Evolutionary conservation across 176 grass and related monocot species (phyloP).

Genomic region (Triticum urartu): DNA sequence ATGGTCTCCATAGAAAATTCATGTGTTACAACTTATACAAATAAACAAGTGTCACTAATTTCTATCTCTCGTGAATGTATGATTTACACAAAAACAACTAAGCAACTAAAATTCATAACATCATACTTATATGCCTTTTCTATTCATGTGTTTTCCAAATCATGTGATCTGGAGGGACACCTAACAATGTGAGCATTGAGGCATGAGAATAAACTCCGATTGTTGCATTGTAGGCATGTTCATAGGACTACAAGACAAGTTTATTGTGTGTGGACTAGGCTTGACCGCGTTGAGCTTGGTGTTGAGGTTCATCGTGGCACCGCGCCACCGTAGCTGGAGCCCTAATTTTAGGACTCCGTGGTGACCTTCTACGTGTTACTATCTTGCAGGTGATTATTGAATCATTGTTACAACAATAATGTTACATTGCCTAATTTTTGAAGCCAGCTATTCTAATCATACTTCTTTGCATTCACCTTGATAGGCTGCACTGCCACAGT

Average conservation of each 20-base stretch:
- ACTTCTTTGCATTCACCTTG: neutral
- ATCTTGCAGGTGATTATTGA: constrained; percentile 53
- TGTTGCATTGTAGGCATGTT: constrained; percentile 51
- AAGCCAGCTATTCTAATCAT: neutral
- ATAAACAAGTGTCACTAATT: no score
- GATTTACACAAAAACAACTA: neutral
- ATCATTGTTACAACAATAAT: neutral
- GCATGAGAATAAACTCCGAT: neutral
- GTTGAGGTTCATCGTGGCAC: constrained; percentile 62
- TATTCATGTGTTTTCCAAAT: neutral
- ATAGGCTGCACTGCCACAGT: constrained; percentile 76
- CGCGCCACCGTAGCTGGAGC: constrained; percentile 38
- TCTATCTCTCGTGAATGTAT: neutral
- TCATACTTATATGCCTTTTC: neutral
- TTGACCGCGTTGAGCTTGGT: constrained; percentile 50
- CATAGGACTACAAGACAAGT: constrained; percentile 79
- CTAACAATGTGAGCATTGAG: neutral
- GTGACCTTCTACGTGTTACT: constrained; percentile 60
- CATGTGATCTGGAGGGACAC: no score
- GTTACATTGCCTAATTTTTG: accelerated
- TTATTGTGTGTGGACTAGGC: constrained; percentile 53
- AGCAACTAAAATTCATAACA: neutral
- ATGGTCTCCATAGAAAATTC: no score
- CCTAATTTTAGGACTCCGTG: constrained; percentile 42
- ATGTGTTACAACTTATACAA: neutral